phyloP scores from a whole-genome alignment of 1,284 basidiomycete species.

The Ceratobasidium sp. region DNA sequence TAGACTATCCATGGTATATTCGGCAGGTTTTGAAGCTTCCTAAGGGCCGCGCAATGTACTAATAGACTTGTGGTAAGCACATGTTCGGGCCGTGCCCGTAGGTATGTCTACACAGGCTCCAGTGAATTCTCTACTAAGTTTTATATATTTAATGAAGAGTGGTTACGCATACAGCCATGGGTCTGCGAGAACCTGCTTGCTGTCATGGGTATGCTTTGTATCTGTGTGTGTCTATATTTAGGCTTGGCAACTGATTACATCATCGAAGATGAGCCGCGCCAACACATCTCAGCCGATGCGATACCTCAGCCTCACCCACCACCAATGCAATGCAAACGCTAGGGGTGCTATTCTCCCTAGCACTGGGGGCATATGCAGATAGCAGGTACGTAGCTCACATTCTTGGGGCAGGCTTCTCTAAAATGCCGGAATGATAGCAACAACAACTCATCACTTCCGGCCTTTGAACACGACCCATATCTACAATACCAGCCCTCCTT shows the following conservation, averaged over 20 bases:
- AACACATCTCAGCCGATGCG: neutral
- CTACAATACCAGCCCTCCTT: conserved; percentile 76
- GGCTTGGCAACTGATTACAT: neutral
- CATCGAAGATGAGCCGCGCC: neutral
- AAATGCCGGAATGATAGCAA: neutral
- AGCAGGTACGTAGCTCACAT: neutral
- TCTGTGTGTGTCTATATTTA: neutral
- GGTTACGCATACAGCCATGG: too few species aligned
- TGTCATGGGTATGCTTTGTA: neutral
- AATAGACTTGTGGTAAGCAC: too few species aligned
- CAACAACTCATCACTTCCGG: neutral
- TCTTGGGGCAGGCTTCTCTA: neutral
- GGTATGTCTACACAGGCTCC: too few species aligned
- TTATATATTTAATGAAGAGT: too few species aligned
- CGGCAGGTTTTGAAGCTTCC: too few species aligned
- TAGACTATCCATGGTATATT: too few species aligned
- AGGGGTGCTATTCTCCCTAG: conserved; percentile 1
- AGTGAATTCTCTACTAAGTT: too few species aligned
- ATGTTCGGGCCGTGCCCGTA: too few species aligned
- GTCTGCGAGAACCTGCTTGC: too few species aligned
- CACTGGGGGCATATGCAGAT: conserved; percentile 15
- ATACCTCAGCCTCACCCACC: neutral
- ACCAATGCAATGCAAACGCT: conserved; percentile 30
- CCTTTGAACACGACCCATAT: conserved; percentile 66
- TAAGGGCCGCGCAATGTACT: too few species aligned